phyloP scores from a whole-genome alignment of 1,139 yeast species.

The Insectozyma bohioensis region DNA sequence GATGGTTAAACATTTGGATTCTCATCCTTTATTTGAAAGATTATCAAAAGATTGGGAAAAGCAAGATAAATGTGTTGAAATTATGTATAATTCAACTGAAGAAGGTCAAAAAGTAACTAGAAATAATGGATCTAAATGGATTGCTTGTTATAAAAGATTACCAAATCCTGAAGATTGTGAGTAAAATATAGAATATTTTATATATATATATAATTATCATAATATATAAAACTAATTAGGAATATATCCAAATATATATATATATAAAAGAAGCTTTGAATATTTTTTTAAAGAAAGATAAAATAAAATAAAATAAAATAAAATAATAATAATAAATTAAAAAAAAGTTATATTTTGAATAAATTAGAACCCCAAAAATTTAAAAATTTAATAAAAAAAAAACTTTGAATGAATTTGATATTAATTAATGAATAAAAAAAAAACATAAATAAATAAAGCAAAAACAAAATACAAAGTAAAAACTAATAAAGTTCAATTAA shows the following conservation, averaged over 20 bases:
- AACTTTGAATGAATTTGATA: too few species aligned
- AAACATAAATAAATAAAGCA: too few species aligned
- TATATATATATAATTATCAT: conserved; percentile 1
- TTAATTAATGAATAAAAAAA: too few species aligned
- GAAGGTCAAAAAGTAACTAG: conserved; percentile 96
- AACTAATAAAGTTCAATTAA: too few species aligned
- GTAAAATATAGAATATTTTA: conserved; percentile 11
- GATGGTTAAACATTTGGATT: conserved; percentile 93
- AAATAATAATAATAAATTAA: too few species aligned
- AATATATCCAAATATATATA: neutral
- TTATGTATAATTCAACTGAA: conserved; percentile 91
- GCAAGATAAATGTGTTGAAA: conserved; percentile 74
- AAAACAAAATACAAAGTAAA: too few species aligned
- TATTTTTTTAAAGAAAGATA: neutral
- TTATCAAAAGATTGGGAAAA: conserved; percentile 77
- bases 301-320: too few species aligned
- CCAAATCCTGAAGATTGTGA: conserved; percentile 53
- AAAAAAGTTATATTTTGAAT: too few species aligned
- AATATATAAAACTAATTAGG: conserved; percentile 1
- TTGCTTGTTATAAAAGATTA: conserved; percentile 83
- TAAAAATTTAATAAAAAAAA: too few species aligned
- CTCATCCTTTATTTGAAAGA: conserved; percentile 88
- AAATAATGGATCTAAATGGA: conserved; percentile 81
- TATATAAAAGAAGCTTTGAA: neutral
- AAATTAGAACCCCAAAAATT: too few species aligned